Percentiles rank a stretch among this genome's conserved stretches.
These are phyloP conservation scores for Acrocalymma vagum DNA, from an alignment of 2,329 filamentous ascomycete genomes.

Conservation along the genomic window DNA sequence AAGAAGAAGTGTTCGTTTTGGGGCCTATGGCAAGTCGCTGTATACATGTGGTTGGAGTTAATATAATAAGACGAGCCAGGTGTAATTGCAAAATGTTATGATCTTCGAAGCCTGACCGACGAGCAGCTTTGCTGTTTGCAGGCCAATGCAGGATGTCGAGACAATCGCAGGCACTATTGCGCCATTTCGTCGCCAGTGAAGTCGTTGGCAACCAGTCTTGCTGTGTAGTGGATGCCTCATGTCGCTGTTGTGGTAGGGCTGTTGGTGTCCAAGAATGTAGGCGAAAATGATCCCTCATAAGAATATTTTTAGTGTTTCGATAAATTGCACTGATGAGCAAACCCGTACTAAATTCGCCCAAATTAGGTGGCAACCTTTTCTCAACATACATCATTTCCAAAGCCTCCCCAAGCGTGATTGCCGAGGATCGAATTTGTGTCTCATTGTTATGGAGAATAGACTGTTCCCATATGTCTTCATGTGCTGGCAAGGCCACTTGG, in stretches of 20 bases:
- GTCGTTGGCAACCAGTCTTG: constrained; percentile 57
- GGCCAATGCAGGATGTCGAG: constrained; percentile 67
- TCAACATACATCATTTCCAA: constrained; percentile 59
- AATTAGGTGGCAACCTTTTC: constrained; percentile 53
- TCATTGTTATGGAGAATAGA: no score
- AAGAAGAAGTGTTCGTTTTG: constrained; percentile 11
- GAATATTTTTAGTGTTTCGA: constrained; percentile 59
- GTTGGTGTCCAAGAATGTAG: constrained; percentile 49
- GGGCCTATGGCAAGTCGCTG: constrained; percentile 49
- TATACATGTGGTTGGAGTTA: constrained; percentile 59
- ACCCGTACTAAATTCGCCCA: constrained; percentile 59
- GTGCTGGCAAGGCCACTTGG: constrained; percentile 11
- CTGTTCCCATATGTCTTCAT: constrained; percentile 18
- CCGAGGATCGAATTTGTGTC: neutral
- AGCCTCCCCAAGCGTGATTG: constrained; percentile 28
- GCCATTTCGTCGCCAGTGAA: constrained; percentile 58
- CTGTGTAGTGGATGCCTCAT: constrained; percentile 3
- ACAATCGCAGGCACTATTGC: constrained; percentile 56
- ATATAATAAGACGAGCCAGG: constrained; percentile 60
- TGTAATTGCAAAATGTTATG: constrained; percentile 66
- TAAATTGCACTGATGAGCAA: constrained; percentile 61
- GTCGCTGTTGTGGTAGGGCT: constrained; percentile 23
- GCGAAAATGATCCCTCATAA: constrained; percentile 54
- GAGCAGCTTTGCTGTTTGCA: constrained; percentile 61
- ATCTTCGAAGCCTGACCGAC: constrained; percentile 61